Conservation (phyloP, 306 rosid genomes). For the Quercus suber region DNA sequence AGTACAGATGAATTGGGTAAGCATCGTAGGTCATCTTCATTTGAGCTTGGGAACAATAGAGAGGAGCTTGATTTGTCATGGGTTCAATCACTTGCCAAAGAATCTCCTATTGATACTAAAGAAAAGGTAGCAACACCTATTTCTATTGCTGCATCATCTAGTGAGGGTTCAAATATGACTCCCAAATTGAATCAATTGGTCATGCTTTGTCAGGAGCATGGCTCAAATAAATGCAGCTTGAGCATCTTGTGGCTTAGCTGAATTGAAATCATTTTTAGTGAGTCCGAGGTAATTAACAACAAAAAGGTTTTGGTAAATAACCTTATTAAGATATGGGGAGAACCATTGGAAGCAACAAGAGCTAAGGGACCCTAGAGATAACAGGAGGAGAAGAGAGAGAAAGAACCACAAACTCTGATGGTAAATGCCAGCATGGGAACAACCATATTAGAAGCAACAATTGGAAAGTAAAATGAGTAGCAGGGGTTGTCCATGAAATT, state of each 20-base stretch:
- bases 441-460: no score
- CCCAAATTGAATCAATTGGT: constrained; percentile 50
- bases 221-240: constrained; percentile 30
- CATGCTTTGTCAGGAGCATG: constrained; percentile 34
- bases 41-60: constrained; percentile 36
- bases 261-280: constrained; percentile 21
- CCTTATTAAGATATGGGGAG: no score
- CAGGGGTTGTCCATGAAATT: no score
- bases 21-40: no score
- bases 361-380: no score
- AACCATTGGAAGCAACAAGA: no score
- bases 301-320: no score
- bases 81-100: constrained; percentile 91
- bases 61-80: constrained; percentile 93
- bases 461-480: no score
- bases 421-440: no score
- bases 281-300: no score
- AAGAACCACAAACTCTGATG: no score
- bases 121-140: constrained; percentile 41
- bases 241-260: constrained; percentile 54
- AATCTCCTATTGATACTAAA: constrained; percentile 74
- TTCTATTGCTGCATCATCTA: constrained; percentile 35
- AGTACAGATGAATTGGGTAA: constrained; percentile 24
- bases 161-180: constrained; percentile 38
- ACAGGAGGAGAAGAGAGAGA: no score